phyloP scores from a whole-genome alignment of 495 filamentous ascomycete species.

The Xylaria sp. region DNA sequence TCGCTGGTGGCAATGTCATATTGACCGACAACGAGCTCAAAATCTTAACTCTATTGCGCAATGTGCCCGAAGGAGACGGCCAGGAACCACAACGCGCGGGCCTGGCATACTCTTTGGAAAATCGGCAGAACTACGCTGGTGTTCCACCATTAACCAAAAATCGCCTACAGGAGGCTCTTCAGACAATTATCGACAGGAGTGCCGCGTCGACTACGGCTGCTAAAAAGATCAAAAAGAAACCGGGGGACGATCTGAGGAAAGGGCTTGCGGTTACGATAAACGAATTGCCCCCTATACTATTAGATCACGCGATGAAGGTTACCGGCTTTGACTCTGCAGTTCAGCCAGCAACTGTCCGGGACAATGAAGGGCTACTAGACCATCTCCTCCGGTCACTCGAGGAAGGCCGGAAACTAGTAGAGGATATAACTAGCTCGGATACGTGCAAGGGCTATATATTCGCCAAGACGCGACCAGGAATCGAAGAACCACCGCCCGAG shows the following conservation, averaged over 20 bases:
- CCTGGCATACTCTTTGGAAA: conserved; percentile 76
- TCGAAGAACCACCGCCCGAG: conserved; percentile 40
- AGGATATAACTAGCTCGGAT: conserved; percentile 64
- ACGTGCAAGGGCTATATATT: conserved; percentile 84
- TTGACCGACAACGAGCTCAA: conserved; percentile 82
- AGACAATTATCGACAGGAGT: conserved; percentile 64
- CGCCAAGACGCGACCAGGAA: conserved; percentile 64
- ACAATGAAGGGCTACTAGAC: conserved; percentile 67
- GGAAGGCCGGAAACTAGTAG: conserved; percentile 69
- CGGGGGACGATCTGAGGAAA: conserved; percentile 74
- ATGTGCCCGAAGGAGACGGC: conserved; percentile 74
- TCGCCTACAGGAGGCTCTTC: conserved; percentile 70
- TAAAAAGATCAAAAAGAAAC: conserved; percentile 80
- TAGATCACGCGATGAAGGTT: conserved; percentile 83
- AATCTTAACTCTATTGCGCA: conserved; percentile 80
- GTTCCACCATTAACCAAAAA: conserved; percentile 76
- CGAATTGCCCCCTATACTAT: conserved; percentile 82
- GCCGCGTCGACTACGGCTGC: conserved; percentile 52
- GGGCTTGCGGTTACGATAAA: conserved; percentile 81
- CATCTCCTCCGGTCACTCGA: conserved; percentile 68
- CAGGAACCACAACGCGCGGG: conserved; percentile 79
- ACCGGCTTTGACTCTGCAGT: conserved; percentile 69
- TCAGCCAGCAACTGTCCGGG: conserved; percentile 71
- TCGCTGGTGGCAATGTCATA: conserved; percentile 91
- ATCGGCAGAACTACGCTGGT: conserved; percentile 81